These are phyloP conservation scores for Amanita phalloides DNA, from an alignment of 768 basidiomycete genomes.

Conservation along the genomic window DNA sequence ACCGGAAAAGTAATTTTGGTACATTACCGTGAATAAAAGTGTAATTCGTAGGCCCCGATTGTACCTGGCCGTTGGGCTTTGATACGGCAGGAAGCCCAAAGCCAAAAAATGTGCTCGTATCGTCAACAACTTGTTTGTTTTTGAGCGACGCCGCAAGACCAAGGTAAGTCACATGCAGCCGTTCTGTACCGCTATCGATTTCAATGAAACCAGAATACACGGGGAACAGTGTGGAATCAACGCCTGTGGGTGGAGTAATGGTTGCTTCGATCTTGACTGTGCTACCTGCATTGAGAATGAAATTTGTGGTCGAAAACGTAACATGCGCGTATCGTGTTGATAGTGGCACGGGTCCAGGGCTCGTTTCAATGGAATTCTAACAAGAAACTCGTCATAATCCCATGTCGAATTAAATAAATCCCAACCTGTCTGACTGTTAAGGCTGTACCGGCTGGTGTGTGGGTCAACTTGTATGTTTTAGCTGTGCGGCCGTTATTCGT, in stretches of 20 bases:
- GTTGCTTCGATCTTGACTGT: conserved; percentile 23
- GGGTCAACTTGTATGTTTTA: conserved; percentile 29
- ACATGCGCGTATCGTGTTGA: conserved; percentile 30
- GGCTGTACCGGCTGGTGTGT: conserved; percentile 37
- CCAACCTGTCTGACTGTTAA: conserved; percentile 23
- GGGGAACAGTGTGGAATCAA: conserved; percentile 36
- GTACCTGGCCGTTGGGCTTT: conserved; percentile 28
- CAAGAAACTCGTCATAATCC: neutral
- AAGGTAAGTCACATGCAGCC: conserved; percentile 28
- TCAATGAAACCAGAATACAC: conserved; percentile 46
- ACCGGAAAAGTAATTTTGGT: conserved; percentile 31
- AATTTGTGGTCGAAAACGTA: conserved; percentile 23
- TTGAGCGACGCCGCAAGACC: conserved; percentile 26
- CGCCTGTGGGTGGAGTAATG: conserved; percentile 31
- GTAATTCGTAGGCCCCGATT: conserved; percentile 30
- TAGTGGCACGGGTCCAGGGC: conserved; percentile 33
- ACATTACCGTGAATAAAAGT: conserved; percentile 32
- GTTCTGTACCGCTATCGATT: conserved; percentile 21
- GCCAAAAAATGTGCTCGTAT: conserved; percentile 36
- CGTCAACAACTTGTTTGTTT: conserved; percentile 34
- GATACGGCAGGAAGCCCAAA: conserved; percentile 30
- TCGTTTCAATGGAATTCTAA: conserved; percentile 24
- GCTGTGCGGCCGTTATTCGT: conserved; percentile 28
- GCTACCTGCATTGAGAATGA: conserved; percentile 29
- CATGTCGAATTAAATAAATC: neutral